phyloP scores from a whole-genome alignment of 73 alveolate species.

The Durusdinium trenchii region DNA sequence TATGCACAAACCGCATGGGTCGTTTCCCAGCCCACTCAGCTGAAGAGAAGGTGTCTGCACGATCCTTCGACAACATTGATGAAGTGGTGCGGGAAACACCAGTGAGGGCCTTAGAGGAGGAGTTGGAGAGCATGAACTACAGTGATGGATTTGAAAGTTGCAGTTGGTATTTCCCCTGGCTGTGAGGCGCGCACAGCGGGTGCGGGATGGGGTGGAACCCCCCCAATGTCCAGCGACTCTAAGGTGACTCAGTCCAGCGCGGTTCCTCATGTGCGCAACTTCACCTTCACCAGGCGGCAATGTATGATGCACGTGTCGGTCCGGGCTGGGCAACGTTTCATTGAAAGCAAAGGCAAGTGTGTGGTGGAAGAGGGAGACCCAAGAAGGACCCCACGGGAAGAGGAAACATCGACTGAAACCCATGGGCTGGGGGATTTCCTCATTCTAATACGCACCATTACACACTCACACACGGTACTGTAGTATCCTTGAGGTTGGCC shows the following conservation, averaged over 20 bases:
- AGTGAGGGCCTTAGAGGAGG: conserved; percentile 4
- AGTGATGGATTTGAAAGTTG: too few species aligned
- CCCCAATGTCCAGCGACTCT: too few species aligned
- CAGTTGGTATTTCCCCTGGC: too few species aligned
- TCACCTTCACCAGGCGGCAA: conserved; percentile 42
- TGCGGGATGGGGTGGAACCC: too few species aligned
- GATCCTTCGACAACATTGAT: conserved; percentile 70
- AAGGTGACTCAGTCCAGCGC: conserved; percentile 92
- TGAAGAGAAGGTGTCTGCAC: conserved; percentile 41
- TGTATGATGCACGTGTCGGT: too few species aligned
- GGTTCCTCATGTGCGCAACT: conserved; percentile 90
- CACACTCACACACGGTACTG: too few species aligned
- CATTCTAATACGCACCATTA: background rate
- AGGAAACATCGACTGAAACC: background rate
- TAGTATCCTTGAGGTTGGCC: conserved; percentile 67
- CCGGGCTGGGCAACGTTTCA: too few species aligned
- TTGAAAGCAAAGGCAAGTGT: too few species aligned
- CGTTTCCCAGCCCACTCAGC: too few species aligned
- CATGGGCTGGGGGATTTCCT: background rate
- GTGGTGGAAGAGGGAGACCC: background rate
- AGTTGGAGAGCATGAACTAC: too few species aligned
- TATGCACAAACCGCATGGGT: too few species aligned
- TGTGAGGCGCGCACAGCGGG: too few species aligned
- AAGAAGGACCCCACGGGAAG: background rate
- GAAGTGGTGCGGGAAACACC: conserved; percentile 77